These are phyloP conservation scores for Datisca glomerata DNA, from an alignment of 306 rosid genomes.

Conservation along the genomic window DNA sequence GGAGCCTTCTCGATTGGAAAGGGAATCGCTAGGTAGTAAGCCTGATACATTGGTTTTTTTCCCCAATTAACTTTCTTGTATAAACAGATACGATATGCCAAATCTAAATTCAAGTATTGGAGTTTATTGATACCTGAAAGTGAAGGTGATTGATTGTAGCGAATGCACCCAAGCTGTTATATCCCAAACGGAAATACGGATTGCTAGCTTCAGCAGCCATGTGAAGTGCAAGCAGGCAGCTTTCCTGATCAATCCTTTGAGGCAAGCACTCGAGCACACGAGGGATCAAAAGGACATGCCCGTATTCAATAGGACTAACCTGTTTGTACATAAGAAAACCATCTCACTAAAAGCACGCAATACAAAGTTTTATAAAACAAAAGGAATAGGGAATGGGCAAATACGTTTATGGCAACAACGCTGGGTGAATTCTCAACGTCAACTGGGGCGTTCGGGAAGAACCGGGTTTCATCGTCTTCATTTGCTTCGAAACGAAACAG, in stretches of 20 bases:
- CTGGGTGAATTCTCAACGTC: conserved; percentile 69
- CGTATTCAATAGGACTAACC: conserved; percentile 97
- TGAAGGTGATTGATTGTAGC: conserved; percentile 99
- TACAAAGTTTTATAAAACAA: not conserved
- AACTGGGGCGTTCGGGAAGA: conserved; percentile 59
- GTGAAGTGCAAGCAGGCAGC: conserved; percentile 75
- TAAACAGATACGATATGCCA: conserved; percentile 2
- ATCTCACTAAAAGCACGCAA: conserved; percentile 1
- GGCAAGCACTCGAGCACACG: conserved; percentile 65
- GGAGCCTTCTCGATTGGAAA: conserved; percentile 94
- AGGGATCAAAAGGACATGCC: conserved; percentile 86
- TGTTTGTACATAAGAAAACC: conserved; percentile 20
- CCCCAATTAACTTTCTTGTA: not conserved
- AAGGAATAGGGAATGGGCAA: conserved; percentile 2
- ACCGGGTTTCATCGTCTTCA: conserved; percentile 57
- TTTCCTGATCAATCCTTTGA: conserved; percentile 72
- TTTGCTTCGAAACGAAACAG: conserved; percentile 71
- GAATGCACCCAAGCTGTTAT: conserved; percentile 94
- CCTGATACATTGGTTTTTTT: conserved; percentile 23
- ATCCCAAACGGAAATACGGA: conserved; percentile 74
- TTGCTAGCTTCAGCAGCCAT: conserved; percentile 75
- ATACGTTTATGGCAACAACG: conserved; percentile 82
- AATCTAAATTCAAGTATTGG: not conserved
- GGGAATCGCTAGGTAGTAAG: conserved; percentile 74
- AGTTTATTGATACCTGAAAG: conserved; percentile 69